Conservation (phyloP, 441 rosid species). For the Geranium incanum region DNA sequence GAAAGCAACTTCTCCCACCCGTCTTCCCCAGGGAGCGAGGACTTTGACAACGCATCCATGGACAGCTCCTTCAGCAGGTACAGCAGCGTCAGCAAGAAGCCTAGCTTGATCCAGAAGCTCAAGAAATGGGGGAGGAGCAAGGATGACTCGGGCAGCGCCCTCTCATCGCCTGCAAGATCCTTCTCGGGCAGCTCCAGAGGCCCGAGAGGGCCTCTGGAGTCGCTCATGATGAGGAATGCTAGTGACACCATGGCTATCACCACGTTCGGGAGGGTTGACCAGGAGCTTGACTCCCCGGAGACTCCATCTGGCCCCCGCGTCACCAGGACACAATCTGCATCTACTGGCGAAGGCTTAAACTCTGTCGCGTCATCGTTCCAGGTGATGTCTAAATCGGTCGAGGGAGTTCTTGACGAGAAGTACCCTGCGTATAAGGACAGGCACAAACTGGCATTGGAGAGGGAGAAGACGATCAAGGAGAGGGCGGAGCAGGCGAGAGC, state of each 20-base stretch:
- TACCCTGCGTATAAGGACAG: conserved; percentile 88
- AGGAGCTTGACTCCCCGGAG: conserved; percentile 57
- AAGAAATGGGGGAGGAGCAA: conserved; percentile 85
- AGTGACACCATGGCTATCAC: conserved; percentile 74
- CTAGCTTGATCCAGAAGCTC: conserved; percentile 64
- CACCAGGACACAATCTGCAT: conserved; percentile 39
- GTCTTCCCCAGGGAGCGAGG: conserved; percentile 90
- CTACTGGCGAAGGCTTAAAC: conserved; percentile 48
- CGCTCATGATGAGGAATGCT: conserved; percentile 82
- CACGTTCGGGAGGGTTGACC: conserved; percentile 60
- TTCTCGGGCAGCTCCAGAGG: conserved; percentile 67
- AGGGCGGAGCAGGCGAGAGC: conserved; percentile 79
- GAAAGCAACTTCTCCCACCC: conserved; percentile 86
- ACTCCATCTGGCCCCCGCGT: conserved; percentile 42
- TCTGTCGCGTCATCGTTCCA: conserved; percentile 68
- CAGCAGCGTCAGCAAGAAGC: conserved; percentile 65
- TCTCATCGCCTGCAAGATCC: conserved; percentile 71
- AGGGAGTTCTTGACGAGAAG: conserved; percentile 65
- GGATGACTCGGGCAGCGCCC: conserved; percentile 66
- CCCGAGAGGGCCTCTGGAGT: conserved; percentile 74
- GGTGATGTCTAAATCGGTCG: conserved; percentile 82
- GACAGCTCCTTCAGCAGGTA: conserved; percentile 74
- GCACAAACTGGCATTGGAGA: conserved; percentile 78
- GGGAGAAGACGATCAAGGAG: conserved; percentile 77
- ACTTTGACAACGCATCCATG: conserved; percentile 70